Base-by-base conservation (phyloP, 164 flowering plant genomes). In the Macadamia integrifolia region DNA sequence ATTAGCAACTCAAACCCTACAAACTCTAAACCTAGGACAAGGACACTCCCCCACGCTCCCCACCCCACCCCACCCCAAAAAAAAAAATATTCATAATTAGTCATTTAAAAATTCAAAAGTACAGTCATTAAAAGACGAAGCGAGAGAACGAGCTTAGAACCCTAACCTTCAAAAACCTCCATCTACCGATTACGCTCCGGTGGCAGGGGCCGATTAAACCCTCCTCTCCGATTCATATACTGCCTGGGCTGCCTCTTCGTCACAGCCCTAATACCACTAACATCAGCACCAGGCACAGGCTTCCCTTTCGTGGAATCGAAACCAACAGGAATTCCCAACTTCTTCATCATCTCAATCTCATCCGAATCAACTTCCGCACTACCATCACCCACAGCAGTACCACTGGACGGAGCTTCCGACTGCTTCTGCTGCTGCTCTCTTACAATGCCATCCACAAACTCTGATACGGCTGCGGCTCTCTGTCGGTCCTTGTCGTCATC, bases 141-240 rank as follows among this genome's bases (percentile, higher is more conserved):
- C 23, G 48, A 43, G 9, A 43, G 9, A 43, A 43, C 48, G 9
- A 43, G 48, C 9, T 43, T 5, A 43, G 48, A 43, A 43, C 48
- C 48, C 48, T 43, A 43, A 43, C 80, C 81, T 78, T 62, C 18
- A 30, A 0, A 48, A 57, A 60, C 28, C 12, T 15, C 60, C 53
- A 58, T 31, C 82, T 78, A 93, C 14, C 98, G 93, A 67, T 85
- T 94, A 17, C 67, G 64, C 78, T 94, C 98, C 0, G 83, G 81
- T 0, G 98, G 97, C 78, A 94, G 74, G 0, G 98, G 98, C 3
- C 98, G 83, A 75, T 94, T 94, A 69, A 94, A 94, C 14, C 98
- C 98, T 6, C 98, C 98, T 9, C 97, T 78, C 52, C 97, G 78
- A 63, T 94, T 94, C 98, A 94, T 94, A 68, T 94, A 94, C 88